phyloP scores from a whole-genome alignment of 1,284 basidiomycete species.

The Sparassis latifolia region DNA sequence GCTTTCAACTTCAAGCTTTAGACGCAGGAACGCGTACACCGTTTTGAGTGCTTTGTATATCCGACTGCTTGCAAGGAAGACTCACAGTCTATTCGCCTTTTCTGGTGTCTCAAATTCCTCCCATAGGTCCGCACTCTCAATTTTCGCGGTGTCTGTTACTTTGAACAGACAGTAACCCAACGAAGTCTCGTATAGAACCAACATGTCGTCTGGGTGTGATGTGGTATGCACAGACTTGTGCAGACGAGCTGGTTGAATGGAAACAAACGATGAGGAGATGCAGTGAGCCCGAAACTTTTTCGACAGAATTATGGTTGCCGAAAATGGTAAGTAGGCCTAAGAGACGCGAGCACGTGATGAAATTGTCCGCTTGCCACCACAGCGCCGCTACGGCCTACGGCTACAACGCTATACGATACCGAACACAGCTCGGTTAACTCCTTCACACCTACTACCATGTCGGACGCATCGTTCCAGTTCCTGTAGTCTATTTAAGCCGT shows the following conservation, averaged over 20 bases:
- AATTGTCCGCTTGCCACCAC: too few relatives aligned
- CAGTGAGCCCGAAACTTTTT: not conserved
- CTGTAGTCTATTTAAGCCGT: too few relatives aligned
- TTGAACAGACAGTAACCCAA: constrained; percentile 98
- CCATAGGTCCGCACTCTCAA: constrained; percentile 82
- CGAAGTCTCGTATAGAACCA: constrained; percentile 81
- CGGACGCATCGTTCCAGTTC: too few relatives aligned
- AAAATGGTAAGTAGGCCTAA: too few relatives aligned
- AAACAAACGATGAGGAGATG: too few relatives aligned
- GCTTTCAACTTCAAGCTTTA: constrained; percentile 87
- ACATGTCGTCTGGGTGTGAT: constrained; percentile 39
- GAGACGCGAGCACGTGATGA: too few relatives aligned
- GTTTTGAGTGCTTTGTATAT: too few relatives aligned
- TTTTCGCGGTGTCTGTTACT: constrained; percentile 85
- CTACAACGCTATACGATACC: too few relatives aligned
- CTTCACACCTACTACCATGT: too few relatives aligned
- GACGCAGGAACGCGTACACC: too few relatives aligned
- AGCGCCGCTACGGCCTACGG: too few relatives aligned
- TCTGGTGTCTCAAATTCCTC: constrained; percentile 92
- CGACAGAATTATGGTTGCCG: not conserved
- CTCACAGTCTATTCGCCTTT: constrained; percentile 86
- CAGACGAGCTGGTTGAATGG: not conserved
- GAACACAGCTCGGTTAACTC: too few relatives aligned
- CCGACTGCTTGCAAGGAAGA: not conserved
- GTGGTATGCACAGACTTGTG: not conserved